A percentile compares a stretch with the other conserved stretches of the same genome.
Evolutionary conservation across 352 stramenopile species (phyloP).

Genomic region (Phytophthora podocarpi): DNA sequence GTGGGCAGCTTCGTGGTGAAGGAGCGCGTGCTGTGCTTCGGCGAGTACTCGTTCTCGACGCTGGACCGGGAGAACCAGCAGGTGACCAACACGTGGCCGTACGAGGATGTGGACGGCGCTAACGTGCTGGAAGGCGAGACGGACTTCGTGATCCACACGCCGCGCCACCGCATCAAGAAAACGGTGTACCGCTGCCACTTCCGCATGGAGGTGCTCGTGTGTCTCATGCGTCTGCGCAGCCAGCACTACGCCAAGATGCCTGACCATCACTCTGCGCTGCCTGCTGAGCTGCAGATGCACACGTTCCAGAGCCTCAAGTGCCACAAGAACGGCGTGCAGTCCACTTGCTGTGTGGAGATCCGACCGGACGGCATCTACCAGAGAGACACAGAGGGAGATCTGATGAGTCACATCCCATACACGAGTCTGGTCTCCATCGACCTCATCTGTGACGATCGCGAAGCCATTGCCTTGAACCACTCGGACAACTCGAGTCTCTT

Average conservation of each 20-base stretch:
- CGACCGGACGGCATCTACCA: constrained; percentile 79
- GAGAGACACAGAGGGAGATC: constrained; percentile 69
- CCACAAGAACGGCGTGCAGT: constrained; percentile 63
- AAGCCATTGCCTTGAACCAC: constrained; percentile 77
- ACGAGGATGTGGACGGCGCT: constrained; percentile 74
- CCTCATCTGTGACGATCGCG: constrained; percentile 75
- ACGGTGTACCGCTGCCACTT: constrained; percentile 82
- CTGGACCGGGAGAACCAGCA: constrained; percentile 71
- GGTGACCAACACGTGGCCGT: constrained; percentile 83
- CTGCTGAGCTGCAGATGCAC: constrained; percentile 56
- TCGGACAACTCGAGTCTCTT: constrained; percentile 87
- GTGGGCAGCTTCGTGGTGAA: constrained; percentile 86
- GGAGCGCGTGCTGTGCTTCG: constrained; percentile 84
- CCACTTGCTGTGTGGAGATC: constrained; percentile 70
- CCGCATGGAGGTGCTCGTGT: constrained; percentile 85
- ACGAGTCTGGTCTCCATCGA: constrained; percentile 86
- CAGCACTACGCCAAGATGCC: constrained; percentile 57
- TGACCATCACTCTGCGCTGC: constrained; percentile 12
- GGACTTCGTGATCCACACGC: constrained; percentile 80
- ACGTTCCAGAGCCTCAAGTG: constrained; percentile 67
- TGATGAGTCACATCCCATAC: constrained; percentile 84
- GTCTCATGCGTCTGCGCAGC: constrained; percentile 74
- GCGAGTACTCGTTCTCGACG: constrained; percentile 73
- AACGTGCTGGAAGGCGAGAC: constrained; percentile 72
- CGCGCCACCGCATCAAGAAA: constrained; percentile 81